A percentile compares a stretch with the other conserved stretches of the same genome.
phyloP scores from a whole-genome alignment of 2,329 filamentous ascomycete species.

The Aspergillus sp. region DNA sequence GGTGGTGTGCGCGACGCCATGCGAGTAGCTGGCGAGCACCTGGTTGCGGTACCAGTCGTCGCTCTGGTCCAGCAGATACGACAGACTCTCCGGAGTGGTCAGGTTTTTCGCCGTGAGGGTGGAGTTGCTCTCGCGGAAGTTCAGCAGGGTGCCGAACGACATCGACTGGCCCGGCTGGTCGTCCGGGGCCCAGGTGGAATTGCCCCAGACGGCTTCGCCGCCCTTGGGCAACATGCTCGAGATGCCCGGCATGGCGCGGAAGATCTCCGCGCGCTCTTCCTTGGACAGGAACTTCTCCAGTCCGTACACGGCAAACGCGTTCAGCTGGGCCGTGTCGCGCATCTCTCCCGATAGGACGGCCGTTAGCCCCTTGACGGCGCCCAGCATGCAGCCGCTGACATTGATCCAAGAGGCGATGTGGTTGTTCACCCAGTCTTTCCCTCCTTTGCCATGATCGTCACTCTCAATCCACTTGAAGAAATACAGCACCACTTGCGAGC shows the following conservation, averaged over 20 bases:
- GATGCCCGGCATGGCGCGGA: conserved; percentile 94
- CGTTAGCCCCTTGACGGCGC: conserved; percentile 84
- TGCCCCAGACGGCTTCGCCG: conserved; percentile 93
- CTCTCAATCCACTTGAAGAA: conserved; percentile 81
- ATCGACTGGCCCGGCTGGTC: conserved; percentile 71
- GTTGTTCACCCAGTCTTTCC: conserved; percentile 83
- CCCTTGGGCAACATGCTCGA: conserved; percentile 96
- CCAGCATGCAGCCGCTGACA: conserved; percentile 96
- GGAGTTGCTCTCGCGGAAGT: conserved; percentile 70
- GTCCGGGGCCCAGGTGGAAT: conserved; percentile 82
- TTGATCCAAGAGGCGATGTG: conserved; percentile 97
- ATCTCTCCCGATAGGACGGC: conserved; percentile 94
- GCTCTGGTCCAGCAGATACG: conserved; percentile 73
- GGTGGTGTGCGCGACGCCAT: conserved; percentile 78
- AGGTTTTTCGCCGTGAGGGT: conserved; percentile 68
- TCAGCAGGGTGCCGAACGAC: conserved; percentile 78
- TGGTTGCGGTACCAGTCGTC: conserved; percentile 83
- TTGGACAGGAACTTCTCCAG: conserved; percentile 92
- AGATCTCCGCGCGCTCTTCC: conserved; percentile 87
- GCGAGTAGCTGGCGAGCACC: conserved; percentile 75
- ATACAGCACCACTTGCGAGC: conserved; percentile 85
- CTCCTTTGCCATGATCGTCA: conserved; percentile 73
- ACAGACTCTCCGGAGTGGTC: conserved; percentile 73
- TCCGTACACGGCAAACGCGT: conserved; percentile 93
- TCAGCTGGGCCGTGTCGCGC: conserved; percentile 96